These are phyloP conservation scores for Ramalina intermedia DNA, from an alignment of 495 filamentous ascomycete species.

Conservation along the genomic window DNA sequence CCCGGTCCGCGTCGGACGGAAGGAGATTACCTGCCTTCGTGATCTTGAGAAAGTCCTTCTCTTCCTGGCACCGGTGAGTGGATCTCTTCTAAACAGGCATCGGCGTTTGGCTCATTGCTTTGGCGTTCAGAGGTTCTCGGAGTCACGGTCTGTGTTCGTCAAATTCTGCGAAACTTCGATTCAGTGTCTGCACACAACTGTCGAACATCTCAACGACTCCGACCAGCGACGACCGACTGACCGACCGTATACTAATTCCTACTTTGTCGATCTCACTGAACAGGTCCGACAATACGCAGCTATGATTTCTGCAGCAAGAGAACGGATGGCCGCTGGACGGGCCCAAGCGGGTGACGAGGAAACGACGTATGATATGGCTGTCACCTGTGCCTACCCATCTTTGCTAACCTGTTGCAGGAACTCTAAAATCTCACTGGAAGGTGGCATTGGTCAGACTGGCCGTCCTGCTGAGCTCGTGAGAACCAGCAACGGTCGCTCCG, in stretches of 20 bases:
- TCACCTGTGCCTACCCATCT: not conserved
- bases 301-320: slow-evolving; percentile 39
- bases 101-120: slow-evolving; percentile 52
- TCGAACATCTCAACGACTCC: slow-evolving; percentile 60
- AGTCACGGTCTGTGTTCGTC: slow-evolving; percentile 52
- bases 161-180: slow-evolving; percentile 79
- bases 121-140: slow-evolving; percentile 59
- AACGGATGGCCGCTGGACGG: slow-evolving; percentile 20
- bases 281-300: slow-evolving; percentile 65
- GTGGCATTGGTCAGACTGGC: slow-evolving; percentile 63
- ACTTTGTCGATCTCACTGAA: slow-evolving; percentile 85
- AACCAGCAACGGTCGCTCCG: slow-evolving; percentile 58
- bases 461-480: slow-evolving; percentile 65
- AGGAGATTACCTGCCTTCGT: slow-evolving; percentile 70
- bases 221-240: slow-evolving; percentile 72
- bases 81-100: slow-evolving; percentile 22
- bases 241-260: slow-evolving; percentile 76
- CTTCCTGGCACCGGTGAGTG: slow-evolving; percentile 80
- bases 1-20: slow-evolving; percentile 59
- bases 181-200: slow-evolving; percentile 68
- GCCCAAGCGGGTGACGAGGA: slow-evolving; percentile 11
- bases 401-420: slow-evolving; percentile 35
- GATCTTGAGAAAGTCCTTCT: slow-evolving; percentile 84
- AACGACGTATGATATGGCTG: slow-evolving; percentile 21
- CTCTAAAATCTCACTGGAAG: slow-evolving; percentile 56